Percentiles rank a stretch among this genome's conserved stretches.
phyloP scores from a whole-genome alignment of 345 rosid genomes.

The Durio zibethinus region DNA sequence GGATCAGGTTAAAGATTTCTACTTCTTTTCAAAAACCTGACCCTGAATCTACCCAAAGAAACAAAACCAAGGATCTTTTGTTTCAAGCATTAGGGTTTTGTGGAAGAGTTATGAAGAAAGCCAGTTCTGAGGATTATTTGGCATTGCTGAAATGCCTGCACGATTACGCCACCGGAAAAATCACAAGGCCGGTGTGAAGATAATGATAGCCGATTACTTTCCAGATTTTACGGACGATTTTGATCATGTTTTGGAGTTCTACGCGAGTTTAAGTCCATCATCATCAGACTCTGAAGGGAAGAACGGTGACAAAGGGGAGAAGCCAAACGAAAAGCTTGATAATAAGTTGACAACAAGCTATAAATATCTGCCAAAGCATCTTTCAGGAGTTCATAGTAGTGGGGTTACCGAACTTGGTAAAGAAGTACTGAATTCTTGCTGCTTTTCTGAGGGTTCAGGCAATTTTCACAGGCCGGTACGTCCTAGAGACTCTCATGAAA shows the following conservation, averaged over 20 bases:
- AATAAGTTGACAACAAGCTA: neutral
- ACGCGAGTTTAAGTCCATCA: neutral
- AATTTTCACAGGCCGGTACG: accelerated
- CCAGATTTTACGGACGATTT: neutral
- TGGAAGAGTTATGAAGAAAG: neutral
- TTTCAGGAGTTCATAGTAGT: neutral
- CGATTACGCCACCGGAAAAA: neutral
- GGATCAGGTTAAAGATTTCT: neutral
- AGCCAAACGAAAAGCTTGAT: neutral
- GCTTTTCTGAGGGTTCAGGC: neutral
- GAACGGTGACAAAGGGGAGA: neutral
- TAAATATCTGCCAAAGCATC: neutral
- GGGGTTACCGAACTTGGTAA: neutral
- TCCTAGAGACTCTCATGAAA: neutral
- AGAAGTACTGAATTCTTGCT: neutral
- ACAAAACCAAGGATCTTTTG: neutral
- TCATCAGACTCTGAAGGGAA: neutral
- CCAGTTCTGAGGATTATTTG: neutral
- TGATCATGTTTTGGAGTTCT: neutral
- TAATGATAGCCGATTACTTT: neutral
- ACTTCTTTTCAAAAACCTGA: neutral
- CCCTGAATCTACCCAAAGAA: neutral
- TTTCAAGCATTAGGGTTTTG: neutral
- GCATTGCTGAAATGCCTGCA: neutral
- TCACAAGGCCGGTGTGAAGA: neutral